A percentile compares a stretch with the other conserved stretches of the same genome.
phyloP scores from a whole-genome alignment of 805 yeast species.

The Sungouiella thailandica region DNA sequence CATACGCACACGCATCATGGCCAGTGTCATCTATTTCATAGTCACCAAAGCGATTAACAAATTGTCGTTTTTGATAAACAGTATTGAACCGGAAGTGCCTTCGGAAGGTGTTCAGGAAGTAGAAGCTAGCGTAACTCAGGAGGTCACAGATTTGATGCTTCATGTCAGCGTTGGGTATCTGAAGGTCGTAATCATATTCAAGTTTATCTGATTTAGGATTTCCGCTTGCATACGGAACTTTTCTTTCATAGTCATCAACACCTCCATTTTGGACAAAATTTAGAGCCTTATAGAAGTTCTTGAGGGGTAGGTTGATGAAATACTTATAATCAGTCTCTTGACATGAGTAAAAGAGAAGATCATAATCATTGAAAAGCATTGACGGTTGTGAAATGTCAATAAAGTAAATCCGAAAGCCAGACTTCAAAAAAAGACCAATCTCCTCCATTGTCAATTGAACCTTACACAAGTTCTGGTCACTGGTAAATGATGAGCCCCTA shows the following conservation, averaged over 20 bases:
- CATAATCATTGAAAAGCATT: conserved; percentile 36
- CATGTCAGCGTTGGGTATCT: conserved; percentile 2
- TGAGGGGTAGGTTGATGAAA: conserved; percentile 42
- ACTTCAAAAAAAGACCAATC: conserved; percentile 48
- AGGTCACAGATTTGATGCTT: conserved; percentile 18
- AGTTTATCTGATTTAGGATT: conserved; percentile 9
- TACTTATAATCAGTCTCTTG: conserved; percentile 37
- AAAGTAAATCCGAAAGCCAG: conserved; percentile 44
- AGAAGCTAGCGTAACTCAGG: conserved; percentile 33
- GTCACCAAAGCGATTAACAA: conserved; percentile 38
- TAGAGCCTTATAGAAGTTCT: conserved; percentile 44
- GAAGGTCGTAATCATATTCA: conserved; percentile 17
- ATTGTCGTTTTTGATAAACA: conserved; percentile 37
- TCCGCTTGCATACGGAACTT: conserved; percentile 13
- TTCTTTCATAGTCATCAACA: conserved; percentile 8
- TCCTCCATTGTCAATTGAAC: conserved; percentile 51
- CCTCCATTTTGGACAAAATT: conserved; percentile 31
- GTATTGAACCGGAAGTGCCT: conserved; percentile 37
- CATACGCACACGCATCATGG: conserved; percentile 25
- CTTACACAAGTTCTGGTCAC: conserved; percentile 24
- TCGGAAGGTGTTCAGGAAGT: conserved; percentile 25
- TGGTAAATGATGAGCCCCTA: too few species aligned
- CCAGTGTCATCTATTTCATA: conserved; percentile 20
- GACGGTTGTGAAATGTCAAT: conserved; percentile 41
- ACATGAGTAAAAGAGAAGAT: conserved; percentile 37